These are phyloP conservation scores for Aspergillus hiratsukae DNA, from an alignment of 2,329 filamentous ascomycete genomes.

Conservation along the genomic window DNA sequence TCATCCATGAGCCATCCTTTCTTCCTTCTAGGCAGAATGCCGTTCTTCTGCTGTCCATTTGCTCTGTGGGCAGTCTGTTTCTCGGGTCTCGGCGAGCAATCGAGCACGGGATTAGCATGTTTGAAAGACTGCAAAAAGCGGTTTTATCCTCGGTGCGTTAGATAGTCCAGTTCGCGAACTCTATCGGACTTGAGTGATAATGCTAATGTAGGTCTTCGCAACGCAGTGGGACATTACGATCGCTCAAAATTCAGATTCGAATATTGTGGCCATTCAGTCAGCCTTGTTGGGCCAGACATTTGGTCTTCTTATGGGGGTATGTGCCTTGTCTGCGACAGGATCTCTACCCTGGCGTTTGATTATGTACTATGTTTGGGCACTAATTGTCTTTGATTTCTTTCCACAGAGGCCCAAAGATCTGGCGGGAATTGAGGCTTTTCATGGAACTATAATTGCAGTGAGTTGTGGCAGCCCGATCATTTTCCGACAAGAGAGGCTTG, in stretches of 20 bases:
- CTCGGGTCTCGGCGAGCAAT: conserved; percentile 17
- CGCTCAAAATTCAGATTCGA: conserved; percentile 13
- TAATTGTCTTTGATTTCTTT: no score
- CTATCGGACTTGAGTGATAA: no score
- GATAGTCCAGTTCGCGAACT: background rate
- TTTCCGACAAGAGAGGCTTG: no score
- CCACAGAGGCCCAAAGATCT: conserved; percentile 17
- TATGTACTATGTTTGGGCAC: no score
- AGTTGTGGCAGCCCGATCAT: background rate
- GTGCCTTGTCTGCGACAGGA: background rate
- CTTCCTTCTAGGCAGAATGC: conserved; percentile 16
- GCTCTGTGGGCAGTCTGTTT: conserved; percentile 21
- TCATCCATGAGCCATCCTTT: conserved; percentile 22
- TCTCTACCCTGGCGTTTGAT: background rate
- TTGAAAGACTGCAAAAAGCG: conserved; percentile 24
- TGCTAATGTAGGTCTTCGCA: no score
- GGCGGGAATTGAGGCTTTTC: background rate
- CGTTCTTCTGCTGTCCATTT: conserved; percentile 22
- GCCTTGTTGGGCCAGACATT: conserved; percentile 28
- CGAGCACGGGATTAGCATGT: conserved; percentile 17
- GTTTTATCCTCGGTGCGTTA: conserved; percentile 18
- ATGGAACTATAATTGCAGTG: conserved; percentile 4
- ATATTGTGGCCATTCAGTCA: conserved; percentile 20
- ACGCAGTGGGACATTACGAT: conserved; percentile 22
- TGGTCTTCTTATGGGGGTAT: conserved; percentile 22